Evolutionary conservation across 176 grass and related monocot genomes (phyloP).

Genomic region (Rhynchospora tenuis): DNA sequence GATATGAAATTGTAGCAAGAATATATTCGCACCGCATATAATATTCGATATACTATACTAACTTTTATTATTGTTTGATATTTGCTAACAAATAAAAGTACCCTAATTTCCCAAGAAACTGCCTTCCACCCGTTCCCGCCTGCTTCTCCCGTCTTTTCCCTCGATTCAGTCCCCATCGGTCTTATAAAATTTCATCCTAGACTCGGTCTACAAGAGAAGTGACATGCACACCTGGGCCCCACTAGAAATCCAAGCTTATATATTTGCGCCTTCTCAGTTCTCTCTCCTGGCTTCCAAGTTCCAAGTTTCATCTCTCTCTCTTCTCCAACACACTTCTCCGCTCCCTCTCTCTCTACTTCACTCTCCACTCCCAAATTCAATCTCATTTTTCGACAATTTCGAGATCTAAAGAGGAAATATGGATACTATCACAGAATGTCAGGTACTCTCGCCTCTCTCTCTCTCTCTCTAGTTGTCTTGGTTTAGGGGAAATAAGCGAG

Average conservation of each 20-base stretch:
- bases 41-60: too few relatives aligned
- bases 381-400: not conserved
- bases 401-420: not conserved
- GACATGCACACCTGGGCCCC: not conserved
- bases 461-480: not conserved
- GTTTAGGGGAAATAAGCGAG: not conserved
- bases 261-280: not conserved
- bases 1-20: too few relatives aligned
- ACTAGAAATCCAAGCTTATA: not conserved
- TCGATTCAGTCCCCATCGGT: not conserved
- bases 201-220: not conserved
- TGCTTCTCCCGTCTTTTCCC: not conserved
- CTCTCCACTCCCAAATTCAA: not conserved
- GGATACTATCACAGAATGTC: not conserved
- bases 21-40: too few relatives aligned
- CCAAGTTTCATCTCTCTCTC: not conserved
- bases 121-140: not conserved
- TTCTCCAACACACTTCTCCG: not conserved
- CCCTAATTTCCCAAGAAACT: not conserved
- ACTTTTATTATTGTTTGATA: too few relatives aligned
- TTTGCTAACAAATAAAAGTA: not conserved
- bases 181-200: not conserved
- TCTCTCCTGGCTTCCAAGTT: not conserved
- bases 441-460: not conserved
- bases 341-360: constrained; percentile 7